Evolutionary conservation across 495 filamentous ascomycete genomes (phyloP).

Genomic region (Sphaerosporella brunnea): DNA sequence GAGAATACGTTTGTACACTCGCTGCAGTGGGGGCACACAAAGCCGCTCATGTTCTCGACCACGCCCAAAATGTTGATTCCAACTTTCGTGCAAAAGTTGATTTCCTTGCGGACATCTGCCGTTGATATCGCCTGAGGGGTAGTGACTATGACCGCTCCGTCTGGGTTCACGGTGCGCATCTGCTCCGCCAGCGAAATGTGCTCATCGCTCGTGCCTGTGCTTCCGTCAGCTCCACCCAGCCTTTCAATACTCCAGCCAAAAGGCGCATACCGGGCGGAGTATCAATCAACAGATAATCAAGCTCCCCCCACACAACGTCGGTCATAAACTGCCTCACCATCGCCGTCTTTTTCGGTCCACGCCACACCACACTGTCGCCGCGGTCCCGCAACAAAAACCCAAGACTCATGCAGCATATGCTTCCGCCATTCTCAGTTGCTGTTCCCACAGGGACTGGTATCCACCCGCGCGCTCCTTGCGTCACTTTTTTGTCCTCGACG

Average conservation of each 20-base stretch:
- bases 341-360: conserved; percentile 94
- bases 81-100: conserved; percentile 88
- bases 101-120: conserved; percentile 83
- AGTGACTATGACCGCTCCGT: conserved; percentile 88
- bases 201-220: conserved; percentile 58
- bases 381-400: conserved; percentile 72
- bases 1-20: conserved; percentile 86
- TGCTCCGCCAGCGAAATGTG: conserved; percentile 80
- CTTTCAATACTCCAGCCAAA: background rate
- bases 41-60: conserved; percentile 95
- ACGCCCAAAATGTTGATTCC: conserved; percentile 69
- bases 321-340: conserved; percentile 94
- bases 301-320: conserved; percentile 74
- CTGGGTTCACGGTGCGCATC: conserved; percentile 69
- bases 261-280: conserved; percentile 55
- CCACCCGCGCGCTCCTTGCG: conserved; percentile 77
- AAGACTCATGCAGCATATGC: conserved; percentile 61
- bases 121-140: conserved; percentile 90
- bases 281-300: conserved; percentile 84
- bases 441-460: conserved; percentile 47
- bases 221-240: background rate
- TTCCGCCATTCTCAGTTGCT: conserved; percentile 5
- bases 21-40: conserved; percentile 84
- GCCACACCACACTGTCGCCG: conserved; percentile 87
- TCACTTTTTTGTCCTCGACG: conserved; percentile 74